Conservation (phyloP, 176 grass and related monocot genomes). For the Stipa capillata region DNA sequence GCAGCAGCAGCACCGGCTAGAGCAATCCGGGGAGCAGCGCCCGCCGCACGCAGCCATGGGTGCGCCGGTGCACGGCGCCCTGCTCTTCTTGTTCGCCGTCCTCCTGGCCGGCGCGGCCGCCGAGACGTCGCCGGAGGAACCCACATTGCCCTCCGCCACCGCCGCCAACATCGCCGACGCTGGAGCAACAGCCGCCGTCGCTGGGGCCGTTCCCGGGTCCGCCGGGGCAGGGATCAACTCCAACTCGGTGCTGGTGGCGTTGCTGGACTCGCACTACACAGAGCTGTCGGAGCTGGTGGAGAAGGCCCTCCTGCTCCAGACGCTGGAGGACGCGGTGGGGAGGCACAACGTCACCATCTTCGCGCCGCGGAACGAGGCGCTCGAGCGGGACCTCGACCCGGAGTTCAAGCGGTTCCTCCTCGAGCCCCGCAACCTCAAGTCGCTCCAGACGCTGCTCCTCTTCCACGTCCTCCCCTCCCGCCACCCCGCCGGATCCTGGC, state of each 20-base stretch:
- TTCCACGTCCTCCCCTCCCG: constrained; percentile 58
- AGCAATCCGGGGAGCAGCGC: background rate
- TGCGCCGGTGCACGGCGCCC: constrained; percentile 29
- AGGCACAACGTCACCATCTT: constrained; percentile 51
- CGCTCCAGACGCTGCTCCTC: constrained; percentile 70
- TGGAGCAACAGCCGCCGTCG: background rate
- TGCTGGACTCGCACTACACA: constrained; percentile 68
- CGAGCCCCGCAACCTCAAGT: constrained; percentile 45
- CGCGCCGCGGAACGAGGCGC: constrained; percentile 44
- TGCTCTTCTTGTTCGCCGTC: constrained; percentile 27
- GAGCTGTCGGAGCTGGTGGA: constrained; percentile 67
- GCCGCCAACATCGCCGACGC: no score
- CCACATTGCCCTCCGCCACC: constrained; percentile 33
- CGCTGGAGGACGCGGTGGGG: constrained; percentile 51
- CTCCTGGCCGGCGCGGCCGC: background rate
- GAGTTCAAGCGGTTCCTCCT: constrained; percentile 53
- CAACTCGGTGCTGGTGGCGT: constrained; percentile 52
- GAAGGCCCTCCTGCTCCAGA: constrained; percentile 51
- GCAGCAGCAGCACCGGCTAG: background rate
- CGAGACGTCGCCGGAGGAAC: constrained; percentile 1
- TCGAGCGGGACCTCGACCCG: constrained; percentile 37
- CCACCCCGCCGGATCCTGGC: constrained; percentile 16
- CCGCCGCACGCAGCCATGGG: constrained; percentile 23
- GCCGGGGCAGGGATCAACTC: constrained; percentile 24
- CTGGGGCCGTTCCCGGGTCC: background rate